Conservation (phyloP, 2,329 filamentous ascomycete species). For the Tolypocladium endophyticum region DNA sequence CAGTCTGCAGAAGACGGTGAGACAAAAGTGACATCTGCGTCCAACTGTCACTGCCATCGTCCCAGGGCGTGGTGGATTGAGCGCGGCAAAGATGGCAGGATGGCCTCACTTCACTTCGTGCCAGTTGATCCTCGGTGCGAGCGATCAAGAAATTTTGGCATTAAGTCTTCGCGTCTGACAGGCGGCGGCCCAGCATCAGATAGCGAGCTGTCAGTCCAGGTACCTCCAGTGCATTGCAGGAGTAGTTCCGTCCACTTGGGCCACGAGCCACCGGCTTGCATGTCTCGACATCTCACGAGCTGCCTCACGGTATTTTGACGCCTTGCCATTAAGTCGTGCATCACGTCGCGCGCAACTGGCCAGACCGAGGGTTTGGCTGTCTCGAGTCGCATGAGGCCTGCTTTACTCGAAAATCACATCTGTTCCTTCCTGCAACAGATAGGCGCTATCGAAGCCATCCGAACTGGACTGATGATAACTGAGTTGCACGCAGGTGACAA, state of each 20-base stretch:
- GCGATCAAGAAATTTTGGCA: background rate
- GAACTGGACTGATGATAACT: background rate
- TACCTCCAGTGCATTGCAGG: background rate
- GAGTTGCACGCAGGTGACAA: background rate
- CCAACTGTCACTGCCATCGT: background rate
- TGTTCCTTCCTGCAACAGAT: background rate
- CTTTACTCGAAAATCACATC: background rate
- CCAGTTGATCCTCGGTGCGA: background rate
- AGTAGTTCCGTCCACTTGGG: background rate
- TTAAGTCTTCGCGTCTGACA: background rate
- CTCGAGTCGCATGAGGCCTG: background rate
- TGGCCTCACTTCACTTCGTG: background rate
- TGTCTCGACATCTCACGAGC: background rate
- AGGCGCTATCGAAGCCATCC: background rate
- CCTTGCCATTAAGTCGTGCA: background rate
- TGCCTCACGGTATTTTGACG: background rate
- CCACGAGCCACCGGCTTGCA: background rate
- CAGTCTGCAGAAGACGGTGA: background rate
- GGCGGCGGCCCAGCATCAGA: background rate
- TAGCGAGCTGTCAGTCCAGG: background rate
- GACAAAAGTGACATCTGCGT: background rate
- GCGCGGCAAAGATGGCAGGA: background rate
- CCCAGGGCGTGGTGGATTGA: background rate
- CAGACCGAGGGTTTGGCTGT: background rate
- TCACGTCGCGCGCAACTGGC: background rate